Evolutionary conservation across 805 yeast genomes (phyloP).

Genomic region (Sungouiella blattae): DNA sequence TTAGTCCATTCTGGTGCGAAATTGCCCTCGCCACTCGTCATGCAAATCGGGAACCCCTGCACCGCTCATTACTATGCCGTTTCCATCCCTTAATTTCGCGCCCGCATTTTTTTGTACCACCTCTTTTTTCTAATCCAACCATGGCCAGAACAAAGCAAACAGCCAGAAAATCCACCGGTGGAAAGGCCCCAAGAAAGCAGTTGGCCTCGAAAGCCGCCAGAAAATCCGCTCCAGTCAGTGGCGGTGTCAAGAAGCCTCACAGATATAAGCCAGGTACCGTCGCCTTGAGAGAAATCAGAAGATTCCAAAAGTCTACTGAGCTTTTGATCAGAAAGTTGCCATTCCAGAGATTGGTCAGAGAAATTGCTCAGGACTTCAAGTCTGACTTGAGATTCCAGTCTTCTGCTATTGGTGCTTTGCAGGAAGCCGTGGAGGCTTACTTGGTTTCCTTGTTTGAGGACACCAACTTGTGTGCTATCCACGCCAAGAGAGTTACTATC

Average conservation of each 20-base stretch:
- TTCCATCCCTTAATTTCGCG: constrained; percentile 1
- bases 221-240: constrained; percentile 45
- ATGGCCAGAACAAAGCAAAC: constrained; percentile 50
- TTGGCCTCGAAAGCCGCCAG: constrained; percentile 48
- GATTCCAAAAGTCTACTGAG: constrained; percentile 46
- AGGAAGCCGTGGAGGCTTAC: constrained; percentile 47
- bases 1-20: background rate
- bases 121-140: constrained; percentile 1
- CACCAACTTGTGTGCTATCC: constrained; percentile 48
- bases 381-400: constrained; percentile 47
- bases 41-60: no score
- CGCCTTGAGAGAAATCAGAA: constrained; percentile 47
- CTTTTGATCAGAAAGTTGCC: constrained; percentile 46
- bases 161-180: constrained; percentile 48
- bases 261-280: constrained; percentile 50
- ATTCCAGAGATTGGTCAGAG: constrained; percentile 47
- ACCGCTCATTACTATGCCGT: background rate
- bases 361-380: constrained; percentile 46
- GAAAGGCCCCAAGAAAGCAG: constrained; percentile 49
- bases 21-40: no score
- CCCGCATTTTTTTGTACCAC: background rate
- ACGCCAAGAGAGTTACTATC: constrained; percentile 48
- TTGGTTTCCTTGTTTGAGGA: constrained; percentile 45
- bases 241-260: constrained; percentile 49
- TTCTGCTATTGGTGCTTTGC: constrained; percentile 46